A percentile compares a stretch with the other conserved stretches of the same genome.
These are phyloP conservation scores for Citrus maxima DNA, from an alignment of 345 rosid species.

Conservation along the genomic window DNA sequence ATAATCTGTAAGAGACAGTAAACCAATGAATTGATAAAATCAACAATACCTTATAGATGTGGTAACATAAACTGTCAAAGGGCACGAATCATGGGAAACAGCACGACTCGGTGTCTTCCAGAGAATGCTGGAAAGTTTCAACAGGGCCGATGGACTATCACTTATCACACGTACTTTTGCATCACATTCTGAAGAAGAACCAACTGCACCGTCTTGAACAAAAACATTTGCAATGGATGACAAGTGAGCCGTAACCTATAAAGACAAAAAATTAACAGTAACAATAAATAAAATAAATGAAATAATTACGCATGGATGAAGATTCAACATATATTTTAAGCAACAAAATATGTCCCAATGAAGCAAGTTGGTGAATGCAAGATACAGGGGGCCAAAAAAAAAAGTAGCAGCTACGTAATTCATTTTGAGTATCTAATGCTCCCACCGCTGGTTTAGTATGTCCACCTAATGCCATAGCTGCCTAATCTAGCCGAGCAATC, in stretches of 20 bases:
- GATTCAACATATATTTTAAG: not conserved
- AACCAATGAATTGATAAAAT: not conserved
- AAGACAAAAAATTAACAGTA: not conserved
- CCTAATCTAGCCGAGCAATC: not conserved
- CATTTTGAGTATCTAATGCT: not conserved
- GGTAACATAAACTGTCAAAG: conserved; percentile 33
- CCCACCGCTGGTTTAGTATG: not conserved
- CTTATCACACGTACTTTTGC: conserved; percentile 42
- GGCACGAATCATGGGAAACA: conserved; percentile 41
- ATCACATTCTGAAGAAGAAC: conserved; percentile 19
- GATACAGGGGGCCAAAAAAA: not conserved
- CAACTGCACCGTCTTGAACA: conserved; percentile 37
- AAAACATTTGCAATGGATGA: conserved; percentile 30
- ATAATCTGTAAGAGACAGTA: not conserved
- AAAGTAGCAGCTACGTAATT: not conserved
- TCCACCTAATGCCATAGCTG: not conserved
- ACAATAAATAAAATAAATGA: not conserved
- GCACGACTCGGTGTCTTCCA: conserved; percentile 31
- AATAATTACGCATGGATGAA: not conserved
- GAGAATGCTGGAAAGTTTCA: conserved; percentile 24
- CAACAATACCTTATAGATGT: conserved; percentile 30
- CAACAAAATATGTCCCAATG: not conserved
- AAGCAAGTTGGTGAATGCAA: not conserved
- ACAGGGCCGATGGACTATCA: conserved; percentile 32
- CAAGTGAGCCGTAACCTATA: conserved; percentile 29